A percentile compares a stretch with the other conserved stretches of the same genome.
phyloP scores from a whole-genome alignment of 129 eudicot genomes.

The Erigeron canadensis region DNA sequence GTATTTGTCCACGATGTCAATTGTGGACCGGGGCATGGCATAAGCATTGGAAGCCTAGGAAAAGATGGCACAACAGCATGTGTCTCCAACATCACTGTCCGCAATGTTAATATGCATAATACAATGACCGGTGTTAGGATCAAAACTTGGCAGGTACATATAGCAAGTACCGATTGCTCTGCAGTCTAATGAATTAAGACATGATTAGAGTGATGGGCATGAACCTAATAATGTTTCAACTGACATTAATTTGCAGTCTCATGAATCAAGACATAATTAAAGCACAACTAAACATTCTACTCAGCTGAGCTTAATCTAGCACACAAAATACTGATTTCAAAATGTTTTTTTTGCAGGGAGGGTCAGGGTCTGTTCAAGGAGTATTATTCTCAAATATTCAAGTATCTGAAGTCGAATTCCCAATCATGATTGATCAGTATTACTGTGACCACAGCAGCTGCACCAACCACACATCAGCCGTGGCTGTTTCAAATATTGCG shows the following conservation, averaged over 20 bases:
- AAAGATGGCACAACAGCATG: conserved; percentile 82
- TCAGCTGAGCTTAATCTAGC: background rate
- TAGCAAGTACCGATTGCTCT: conserved; percentile 17
- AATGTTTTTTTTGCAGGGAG: conserved; percentile 64
- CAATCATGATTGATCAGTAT: conserved; percentile 88
- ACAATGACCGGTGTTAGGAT: conserved; percentile 93
- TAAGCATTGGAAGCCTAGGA: conserved; percentile 93
- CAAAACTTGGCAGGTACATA: conserved; percentile 94
- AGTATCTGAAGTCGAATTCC: conserved; percentile 72
- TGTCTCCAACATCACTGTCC: conserved; percentile 86
- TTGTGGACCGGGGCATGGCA: conserved; percentile 99
- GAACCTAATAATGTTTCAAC: conserved; percentile 6
- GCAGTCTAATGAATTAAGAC: no score
- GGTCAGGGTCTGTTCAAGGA: conserved; percentile 83
- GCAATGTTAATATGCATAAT: conserved; percentile 63
- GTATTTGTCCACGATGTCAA: conserved; percentile 73
- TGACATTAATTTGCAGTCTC: background rate
- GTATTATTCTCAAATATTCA: conserved; percentile 79
- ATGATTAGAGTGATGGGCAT: no score
- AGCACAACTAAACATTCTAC: background rate
- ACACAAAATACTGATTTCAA: conserved; percentile 8
- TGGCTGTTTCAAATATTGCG: conserved; percentile 78
- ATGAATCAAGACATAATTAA: no score
- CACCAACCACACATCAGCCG: conserved; percentile 82
- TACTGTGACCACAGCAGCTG: conserved; percentile 86